A percentile compares a stretch with the other conserved stretches of the same genome.
These are phyloP conservation scores for Trypethelium eluteriae DNA, from an alignment of 495 filamentous ascomycete species.

Conservation along the genomic window DNA sequence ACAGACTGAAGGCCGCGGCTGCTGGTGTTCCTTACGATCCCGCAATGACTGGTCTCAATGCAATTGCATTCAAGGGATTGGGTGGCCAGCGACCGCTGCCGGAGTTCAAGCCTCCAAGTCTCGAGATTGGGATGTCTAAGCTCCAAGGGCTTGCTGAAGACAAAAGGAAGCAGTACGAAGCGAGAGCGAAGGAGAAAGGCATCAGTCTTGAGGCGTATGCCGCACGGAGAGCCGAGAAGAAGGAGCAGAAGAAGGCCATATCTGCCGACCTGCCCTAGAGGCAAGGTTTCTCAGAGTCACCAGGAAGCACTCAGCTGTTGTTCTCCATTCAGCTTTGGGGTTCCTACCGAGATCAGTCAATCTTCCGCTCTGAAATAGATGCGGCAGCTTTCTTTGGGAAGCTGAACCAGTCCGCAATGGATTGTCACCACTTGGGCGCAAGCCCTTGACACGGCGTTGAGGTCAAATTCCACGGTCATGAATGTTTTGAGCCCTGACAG, in stretches of 20 bases:
- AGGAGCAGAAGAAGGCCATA: background rate
- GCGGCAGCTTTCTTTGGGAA: conserved; percentile 2
- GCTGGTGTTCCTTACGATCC: background rate
- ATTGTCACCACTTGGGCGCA: conserved; percentile 1
- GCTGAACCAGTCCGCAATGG: conserved; percentile 6
- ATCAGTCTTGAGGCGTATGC: conserved; percentile 19
- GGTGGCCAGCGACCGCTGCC: conserved; percentile 17
- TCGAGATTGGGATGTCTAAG: conserved; percentile 8
- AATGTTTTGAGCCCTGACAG: too few species aligned
- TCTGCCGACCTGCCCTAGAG: background rate
- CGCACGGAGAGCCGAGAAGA: background rate
- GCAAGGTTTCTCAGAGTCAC: background rate
- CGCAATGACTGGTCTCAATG: conserved; percentile 10
- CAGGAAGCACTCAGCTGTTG: too few species aligned
- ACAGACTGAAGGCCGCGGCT: background rate
- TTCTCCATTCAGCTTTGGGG: background rate
- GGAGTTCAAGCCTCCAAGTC: background rate
- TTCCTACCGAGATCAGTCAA: background rate
- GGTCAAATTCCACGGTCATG: background rate
- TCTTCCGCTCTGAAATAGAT: background rate
- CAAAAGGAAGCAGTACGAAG: conserved; percentile 16
- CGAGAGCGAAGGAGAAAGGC: conserved; percentile 21
- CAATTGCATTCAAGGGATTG: conserved; percentile 14
- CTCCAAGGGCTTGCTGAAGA: conserved; percentile 10
- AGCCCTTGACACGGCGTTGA: background rate